These are phyloP conservation scores for Lipomyces yarrowii DNA, from an alignment of 1,139 yeast species.

Conservation along the genomic window DNA sequence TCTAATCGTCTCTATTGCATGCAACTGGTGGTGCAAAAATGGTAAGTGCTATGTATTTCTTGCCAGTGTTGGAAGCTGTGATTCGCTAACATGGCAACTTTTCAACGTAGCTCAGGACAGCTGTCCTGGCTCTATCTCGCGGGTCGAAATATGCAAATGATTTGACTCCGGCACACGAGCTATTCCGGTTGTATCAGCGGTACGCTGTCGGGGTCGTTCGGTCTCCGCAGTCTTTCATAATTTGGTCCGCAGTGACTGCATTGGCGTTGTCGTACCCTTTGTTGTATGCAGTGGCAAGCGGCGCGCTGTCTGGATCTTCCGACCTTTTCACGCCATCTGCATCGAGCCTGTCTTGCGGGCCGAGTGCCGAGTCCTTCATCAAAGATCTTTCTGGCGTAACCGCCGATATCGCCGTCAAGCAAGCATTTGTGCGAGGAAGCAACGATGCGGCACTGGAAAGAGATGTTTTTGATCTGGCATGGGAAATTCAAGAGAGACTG, in stretches of 20 bases:
- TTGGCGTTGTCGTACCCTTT: slow-evolving; percentile 57
- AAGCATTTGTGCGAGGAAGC: slow-evolving; percentile 43
- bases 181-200: slow-evolving; percentile 30
- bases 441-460: slow-evolving; percentile 25
- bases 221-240: slow-evolving; percentile 50
- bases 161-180: slow-evolving; percentile 15
- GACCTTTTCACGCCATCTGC: slow-evolving; percentile 26
- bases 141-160: slow-evolving; percentile 27
- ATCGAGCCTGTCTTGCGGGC: slow-evolving; percentile 9
- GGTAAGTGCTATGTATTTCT: neutral
- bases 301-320: slow-evolving; percentile 34
- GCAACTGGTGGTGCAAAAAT: neutral
- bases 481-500: slow-evolving; percentile 12
- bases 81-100: neutral
- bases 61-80: neutral
- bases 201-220: slow-evolving; percentile 42
- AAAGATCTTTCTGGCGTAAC: slow-evolving; percentile 11
- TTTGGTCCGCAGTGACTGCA: slow-evolving; percentile 54
- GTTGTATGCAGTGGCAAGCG: slow-evolving; percentile 31
- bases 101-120: slow-evolving; percentile 26
- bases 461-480: slow-evolving; percentile 21
- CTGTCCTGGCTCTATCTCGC: slow-evolving; percentile 28
- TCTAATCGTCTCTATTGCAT: neutral
- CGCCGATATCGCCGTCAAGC: slow-evolving; percentile 40
- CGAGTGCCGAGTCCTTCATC: neutral